Evolutionary conservation across 768 basidiomycete species (phyloP).

Genomic region (Leccinum variicolor): DNA sequence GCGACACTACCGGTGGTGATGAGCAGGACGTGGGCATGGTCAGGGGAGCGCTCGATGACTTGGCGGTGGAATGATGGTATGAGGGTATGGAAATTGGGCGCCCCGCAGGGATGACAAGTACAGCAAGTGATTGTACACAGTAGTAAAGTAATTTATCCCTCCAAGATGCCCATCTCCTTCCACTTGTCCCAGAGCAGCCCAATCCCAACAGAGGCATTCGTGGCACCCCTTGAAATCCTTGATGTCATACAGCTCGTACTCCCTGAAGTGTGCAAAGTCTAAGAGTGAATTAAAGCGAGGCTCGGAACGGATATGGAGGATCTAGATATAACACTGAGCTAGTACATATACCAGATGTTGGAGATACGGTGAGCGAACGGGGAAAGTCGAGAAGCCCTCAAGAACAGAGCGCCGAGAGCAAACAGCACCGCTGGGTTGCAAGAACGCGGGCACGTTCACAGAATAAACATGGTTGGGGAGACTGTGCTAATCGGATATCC

Average conservation of each 20-base stretch:
- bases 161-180: constrained; percentile 81
- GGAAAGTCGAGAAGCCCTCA: no score
- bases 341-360: no score
- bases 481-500: no score
- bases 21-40: constrained; percentile 62
- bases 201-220: constrained; percentile 60
- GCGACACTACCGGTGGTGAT: constrained; percentile 93
- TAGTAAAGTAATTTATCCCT: constrained; percentile 30
- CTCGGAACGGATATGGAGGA: constrained; percentile 80
- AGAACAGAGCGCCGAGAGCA: no score
- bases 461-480: no score
- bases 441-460: no score
- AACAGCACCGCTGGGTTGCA: no score
- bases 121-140: constrained; percentile 3
- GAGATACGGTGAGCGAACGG: no score
- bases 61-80: not conserved
- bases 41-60: constrained; percentile 24
- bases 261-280: constrained; percentile 92
- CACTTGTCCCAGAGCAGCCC: constrained; percentile 86
- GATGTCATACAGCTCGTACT: constrained; percentile 87
- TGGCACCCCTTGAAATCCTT: constrained; percentile 80
- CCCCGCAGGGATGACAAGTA: not conserved
- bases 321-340: no score
- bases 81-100: constrained; percentile 7
- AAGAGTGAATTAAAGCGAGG: constrained; percentile 97